phyloP scores from a whole-genome alignment of 2,329 filamentous ascomycete species.

The Fonsecaea pedrosoi region DNA sequence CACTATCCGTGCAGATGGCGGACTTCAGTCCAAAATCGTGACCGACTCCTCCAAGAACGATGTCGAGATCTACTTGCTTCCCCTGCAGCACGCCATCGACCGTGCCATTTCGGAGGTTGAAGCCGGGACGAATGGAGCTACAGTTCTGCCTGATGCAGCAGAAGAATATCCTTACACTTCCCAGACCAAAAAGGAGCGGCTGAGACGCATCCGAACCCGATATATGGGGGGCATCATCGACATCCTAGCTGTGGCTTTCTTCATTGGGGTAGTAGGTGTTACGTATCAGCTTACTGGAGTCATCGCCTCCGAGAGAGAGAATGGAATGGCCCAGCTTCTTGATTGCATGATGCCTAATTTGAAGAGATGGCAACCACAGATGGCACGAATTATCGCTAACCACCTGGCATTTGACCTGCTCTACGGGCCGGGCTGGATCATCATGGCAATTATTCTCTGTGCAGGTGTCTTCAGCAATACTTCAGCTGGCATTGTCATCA shows the following conservation, averaged over 20 bases:
- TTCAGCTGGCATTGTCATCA: constrained; percentile 68
- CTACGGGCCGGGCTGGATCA: constrained; percentile 82
- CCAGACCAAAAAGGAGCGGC: constrained; percentile 70
- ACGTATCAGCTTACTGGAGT: constrained; percentile 87
- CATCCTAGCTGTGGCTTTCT: constrained; percentile 78
- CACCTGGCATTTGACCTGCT: constrained; percentile 81
- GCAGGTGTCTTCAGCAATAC: constrained; percentile 70
- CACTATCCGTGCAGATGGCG: constrained; percentile 76
- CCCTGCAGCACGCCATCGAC: constrained; percentile 80
- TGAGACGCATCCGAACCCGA: constrained; percentile 67
- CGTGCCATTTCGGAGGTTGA: constrained; percentile 62
- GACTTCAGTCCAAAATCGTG: constrained; percentile 70
- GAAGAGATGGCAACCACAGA: constrained; percentile 76
- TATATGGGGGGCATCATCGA: constrained; percentile 78
- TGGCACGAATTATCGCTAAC: constrained; percentile 76
- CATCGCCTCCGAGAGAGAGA: constrained; percentile 83
- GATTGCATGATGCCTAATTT: constrained; percentile 89
- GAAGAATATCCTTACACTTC: constrained; percentile 79
- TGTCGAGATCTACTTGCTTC: constrained; percentile 76
- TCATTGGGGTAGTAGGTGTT: constrained; percentile 79
- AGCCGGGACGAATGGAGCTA: constrained; percentile 56
- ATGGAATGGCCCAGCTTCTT: constrained; percentile 84
- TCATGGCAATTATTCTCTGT: constrained; percentile 71
- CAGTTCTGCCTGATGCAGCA: constrained; percentile 50
- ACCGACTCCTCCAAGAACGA: constrained; percentile 72